Evolutionary conservation across 2,329 filamentous ascomycete genomes (phyloP).

Genomic region (Plectosphaerella plurivora): DNA sequence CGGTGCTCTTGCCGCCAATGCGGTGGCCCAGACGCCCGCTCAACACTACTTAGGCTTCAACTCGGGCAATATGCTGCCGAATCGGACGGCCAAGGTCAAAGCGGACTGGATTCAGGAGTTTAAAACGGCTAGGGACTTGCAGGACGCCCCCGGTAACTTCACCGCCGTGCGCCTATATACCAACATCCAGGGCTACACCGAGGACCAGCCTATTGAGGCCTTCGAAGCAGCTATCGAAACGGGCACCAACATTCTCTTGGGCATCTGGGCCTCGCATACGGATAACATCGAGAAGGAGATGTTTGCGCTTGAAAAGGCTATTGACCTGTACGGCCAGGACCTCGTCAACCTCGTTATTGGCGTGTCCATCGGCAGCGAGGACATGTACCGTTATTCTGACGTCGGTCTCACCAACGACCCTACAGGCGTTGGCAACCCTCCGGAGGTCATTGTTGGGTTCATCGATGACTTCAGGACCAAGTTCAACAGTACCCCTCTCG

Average conservation of each 20-base stretch:
- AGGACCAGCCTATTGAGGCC: slow-evolving; percentile 75
- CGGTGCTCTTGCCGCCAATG: slow-evolving; percentile 32
- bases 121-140: slow-evolving; percentile 32
- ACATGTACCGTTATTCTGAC: slow-evolving; percentile 58
- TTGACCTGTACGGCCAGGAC: slow-evolving; percentile 45
- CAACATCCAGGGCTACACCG: slow-evolving; percentile 59
- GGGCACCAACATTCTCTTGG: slow-evolving; percentile 58
- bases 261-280: slow-evolving; percentile 57
- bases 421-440: slow-evolving; percentile 51
- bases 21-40: slow-evolving; percentile 21
- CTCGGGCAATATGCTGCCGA: slow-evolving; percentile 40
- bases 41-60: slow-evolving; percentile 51
- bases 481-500: slow-evolving; percentile 40
- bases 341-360: slow-evolving; percentile 54
- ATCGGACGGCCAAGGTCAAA: slow-evolving; percentile 48
- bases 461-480: slow-evolving; percentile 59
- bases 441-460: slow-evolving; percentile 57
- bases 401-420: slow-evolving; percentile 60
- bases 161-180: slow-evolving; percentile 62
- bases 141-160: slow-evolving; percentile 48
- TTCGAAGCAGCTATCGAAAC: slow-evolving; percentile 66
- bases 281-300: slow-evolving; percentile 56
- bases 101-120: slow-evolving; percentile 44
- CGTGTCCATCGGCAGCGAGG: slow-evolving; percentile 63
- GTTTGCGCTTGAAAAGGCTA: slow-evolving; percentile 51